Evolutionary conservation across 192 early-diverging fungal genomes (phyloP), one percentile per base, ranked within the genome.

Genomic region (Spizellomyces sp.): DNA sequence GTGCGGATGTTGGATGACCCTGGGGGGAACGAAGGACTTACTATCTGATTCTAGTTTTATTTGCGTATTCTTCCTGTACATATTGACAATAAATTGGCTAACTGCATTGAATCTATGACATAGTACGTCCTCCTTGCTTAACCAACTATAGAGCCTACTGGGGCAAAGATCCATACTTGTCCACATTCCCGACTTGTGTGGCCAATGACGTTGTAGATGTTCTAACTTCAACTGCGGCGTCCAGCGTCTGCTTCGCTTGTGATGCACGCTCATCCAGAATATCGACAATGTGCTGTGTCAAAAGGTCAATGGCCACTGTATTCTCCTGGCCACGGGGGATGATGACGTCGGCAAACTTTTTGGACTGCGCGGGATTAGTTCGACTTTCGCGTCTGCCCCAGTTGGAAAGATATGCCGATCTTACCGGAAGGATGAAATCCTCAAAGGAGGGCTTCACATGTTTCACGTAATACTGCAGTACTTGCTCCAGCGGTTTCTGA

Each of bases 371-470:
- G 17, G 17, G 27, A 36, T 36, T 36, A 36, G 27, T 36, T 36
- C 27, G 27, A 36, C 27, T 36, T 36, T 36, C 27, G 27, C 27
- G 27, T 36, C 27, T 36, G 27, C 27, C 27, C 27, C 27, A 36
- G 27, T 36, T 3, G 3, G 27, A 2, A n/a, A 36, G 27, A 2
- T 61, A 41, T 12, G 4, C 1, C 1, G 21, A 54, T 60, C 78
- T 68, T 83, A 87, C 87, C 41, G 90, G 93, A 63, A 86, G 81
- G 58, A 96, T 87, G 76, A 93, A 96, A 66, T 96, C 92, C 66
- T 96, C 94, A 73, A 93, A 95, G 64, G 85, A 80, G 5, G 93
- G 93, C 80, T 96, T 96, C 36, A 91, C 90, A 62, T 89, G 88
- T 27, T 81, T 82, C 45, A 93, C 72, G 66, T 95, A 96, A 48